Percentiles rank a stretch among this genome's conserved stretches.
These are phyloP conservation scores for Stereum hirsutum DNA, from an alignment of 1,284 basidiomycete genomes.

Conservation along the genomic window DNA sequence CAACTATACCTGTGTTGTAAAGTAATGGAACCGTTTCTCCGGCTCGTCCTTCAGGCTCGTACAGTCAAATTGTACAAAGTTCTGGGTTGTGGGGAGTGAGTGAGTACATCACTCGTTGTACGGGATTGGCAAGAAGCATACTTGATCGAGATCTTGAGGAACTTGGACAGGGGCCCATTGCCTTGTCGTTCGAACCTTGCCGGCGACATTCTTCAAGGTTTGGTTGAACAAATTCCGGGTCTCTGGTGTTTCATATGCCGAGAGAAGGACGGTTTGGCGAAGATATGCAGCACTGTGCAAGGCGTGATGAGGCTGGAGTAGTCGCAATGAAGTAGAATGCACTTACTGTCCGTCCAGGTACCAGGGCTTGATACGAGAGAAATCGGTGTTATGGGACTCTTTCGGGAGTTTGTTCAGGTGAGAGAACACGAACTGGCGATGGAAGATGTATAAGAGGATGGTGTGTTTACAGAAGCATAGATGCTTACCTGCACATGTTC, in stretches of 20 bases:
- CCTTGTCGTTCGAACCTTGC: conserved; percentile 67
- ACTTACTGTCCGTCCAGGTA: conserved; percentile 89
- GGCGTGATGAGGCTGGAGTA: background rate
- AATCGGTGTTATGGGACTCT: conserved; percentile 90
- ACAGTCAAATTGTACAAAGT: conserved; percentile 71
- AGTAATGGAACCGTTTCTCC: conserved; percentile 81
- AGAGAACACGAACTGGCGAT: conserved; percentile 72
- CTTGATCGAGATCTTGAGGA: conserved; percentile 74
- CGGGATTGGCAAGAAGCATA: conserved; percentile 18
- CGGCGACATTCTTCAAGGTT: conserved; percentile 74
- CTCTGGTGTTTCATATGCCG: conserved; percentile 87
- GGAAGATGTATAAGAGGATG: conserved; percentile 2
- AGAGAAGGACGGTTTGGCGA: conserved; percentile 86
- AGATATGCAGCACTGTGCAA: conserved; percentile 61
- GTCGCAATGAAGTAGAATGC: background rate
- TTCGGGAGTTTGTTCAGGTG: conserved; percentile 86
- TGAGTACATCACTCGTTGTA: conserved; percentile 1
- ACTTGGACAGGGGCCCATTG: conserved; percentile 68
- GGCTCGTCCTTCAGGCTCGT: conserved; percentile 70
- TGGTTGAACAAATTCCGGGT: conserved; percentile 72
- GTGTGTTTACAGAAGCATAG: background rate
- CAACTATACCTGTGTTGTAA: conserved; percentile 70
- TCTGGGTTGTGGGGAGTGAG: conserved; percentile 27
- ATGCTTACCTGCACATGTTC: conserved; percentile 85
- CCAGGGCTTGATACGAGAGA: conserved; percentile 96